Base-by-base conservation (phyloP, 2,329 filamentous ascomycete species). In the Botrytis elliptica region DNA sequence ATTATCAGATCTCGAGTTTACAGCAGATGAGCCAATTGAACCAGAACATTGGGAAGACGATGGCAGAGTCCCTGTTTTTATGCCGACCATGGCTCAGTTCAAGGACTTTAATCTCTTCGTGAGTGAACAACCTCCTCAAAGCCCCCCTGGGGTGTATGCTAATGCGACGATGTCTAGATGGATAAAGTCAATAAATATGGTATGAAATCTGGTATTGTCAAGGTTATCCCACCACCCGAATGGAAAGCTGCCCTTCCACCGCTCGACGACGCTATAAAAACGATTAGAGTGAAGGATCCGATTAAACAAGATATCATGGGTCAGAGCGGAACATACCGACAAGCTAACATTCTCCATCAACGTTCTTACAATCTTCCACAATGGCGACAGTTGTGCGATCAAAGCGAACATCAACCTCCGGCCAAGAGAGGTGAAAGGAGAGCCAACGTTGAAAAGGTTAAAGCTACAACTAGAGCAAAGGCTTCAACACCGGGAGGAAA, bases 281-380 rank as follows among this genome's bases (percentile, higher is more conserved):
- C 92, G 75, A 93, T 99, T 82, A 92, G 91, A 81, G 95, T 99
- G 80, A 95, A 95, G 83, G 97, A 99, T 77, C 96, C 96, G 5
- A 98, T 99, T 82, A 97, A 94, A 81, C 96, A 99, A 83, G 96
- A 99, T 80, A 99, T 99, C 79, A 95, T 97, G 86, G 96, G 96
- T 60, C 94, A 93, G 70, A 94, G 95, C 81, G 97, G 96, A 73
- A 97, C 93, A 73, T 99, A 98, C 82, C 95, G 95, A 52, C 96
- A 99, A 82, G 93, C 96, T 80, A 99, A 99, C 81, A 95, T 99
- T 74, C 91, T 98, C 80, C 97, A 98, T 83, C 94, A 97, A 82
- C 89, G 96, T 81, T 94, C 94, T 22, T 99, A 99, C 85, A 99
- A 98, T 78, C 86, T 99, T 7, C 95, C 95, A 0, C 95, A 99